phyloP scores from a whole-genome alignment of 2,329 filamentous ascomycete species.

The Arthroderma sp. region DNA sequence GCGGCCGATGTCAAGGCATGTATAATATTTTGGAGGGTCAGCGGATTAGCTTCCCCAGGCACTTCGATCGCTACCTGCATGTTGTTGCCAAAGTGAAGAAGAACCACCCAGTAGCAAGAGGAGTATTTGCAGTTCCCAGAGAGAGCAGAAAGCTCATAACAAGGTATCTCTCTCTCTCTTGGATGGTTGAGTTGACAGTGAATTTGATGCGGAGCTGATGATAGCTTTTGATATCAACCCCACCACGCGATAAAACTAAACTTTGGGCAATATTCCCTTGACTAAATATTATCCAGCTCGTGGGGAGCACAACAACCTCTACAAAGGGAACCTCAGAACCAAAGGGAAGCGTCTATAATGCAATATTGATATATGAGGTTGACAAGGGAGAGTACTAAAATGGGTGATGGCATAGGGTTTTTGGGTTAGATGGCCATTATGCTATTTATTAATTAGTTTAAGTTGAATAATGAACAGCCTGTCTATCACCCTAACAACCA shows the following conservation, averaged over 20 bases:
- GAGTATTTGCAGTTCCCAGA: neutral
- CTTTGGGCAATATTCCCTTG: neutral
- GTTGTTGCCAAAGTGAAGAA: constrained; percentile 11
- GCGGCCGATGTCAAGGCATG: constrained; percentile 52
- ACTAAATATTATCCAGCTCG: neutral
- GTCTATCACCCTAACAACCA: too few relatives aligned
- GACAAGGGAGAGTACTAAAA: neutral
- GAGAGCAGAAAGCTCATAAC: neutral
- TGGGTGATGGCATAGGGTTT: too few relatives aligned
- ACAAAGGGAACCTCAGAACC: neutral
- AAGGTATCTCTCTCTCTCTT: neutral
- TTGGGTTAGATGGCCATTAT: too few relatives aligned
- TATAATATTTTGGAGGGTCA: constrained; percentile 52
- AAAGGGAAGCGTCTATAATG: neutral
- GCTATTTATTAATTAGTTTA: too few relatives aligned
- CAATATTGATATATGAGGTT: neutral
- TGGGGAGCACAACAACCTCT: neutral
- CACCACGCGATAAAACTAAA: constrained; percentile 3
- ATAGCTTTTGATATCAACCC: constrained; percentile 2
- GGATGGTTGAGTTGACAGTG: neutral
- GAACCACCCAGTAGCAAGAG: neutral
- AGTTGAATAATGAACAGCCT: too few relatives aligned
- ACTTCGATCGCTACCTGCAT: constrained; percentile 69
- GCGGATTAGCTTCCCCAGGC: constrained; percentile 65
- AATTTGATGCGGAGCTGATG: neutral